These are phyloP conservation scores for Brassica balearica DNA, from an alignment of 441 rosid species.

Conservation along the genomic window DNA sequence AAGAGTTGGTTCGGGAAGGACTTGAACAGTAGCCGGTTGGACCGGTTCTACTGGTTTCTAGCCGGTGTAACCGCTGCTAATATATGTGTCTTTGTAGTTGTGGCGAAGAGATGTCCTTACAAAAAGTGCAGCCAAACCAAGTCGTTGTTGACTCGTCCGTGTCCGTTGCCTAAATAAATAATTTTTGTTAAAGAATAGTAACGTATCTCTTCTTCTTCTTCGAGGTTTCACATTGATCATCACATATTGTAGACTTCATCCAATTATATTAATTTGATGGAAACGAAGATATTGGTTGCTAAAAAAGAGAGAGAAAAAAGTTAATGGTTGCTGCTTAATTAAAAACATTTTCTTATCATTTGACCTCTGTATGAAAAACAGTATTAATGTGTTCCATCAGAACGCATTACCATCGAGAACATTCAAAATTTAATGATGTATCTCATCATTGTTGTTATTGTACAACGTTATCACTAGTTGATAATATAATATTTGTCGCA, in stretches of 20 bases:
- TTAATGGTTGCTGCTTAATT: background rate
- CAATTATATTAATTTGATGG: background rate
- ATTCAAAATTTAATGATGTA: too few relatives aligned
- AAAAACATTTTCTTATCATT: background rate
- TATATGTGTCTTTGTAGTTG: slow-evolving; percentile 54
- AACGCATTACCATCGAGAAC: background rate
- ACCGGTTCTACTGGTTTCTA: slow-evolving; percentile 75
- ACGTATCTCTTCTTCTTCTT: too few relatives aligned
- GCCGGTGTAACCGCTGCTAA: slow-evolving; percentile 60
- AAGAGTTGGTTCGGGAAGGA: slow-evolving; percentile 85
- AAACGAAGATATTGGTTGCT: background rate
- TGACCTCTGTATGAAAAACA: background rate
- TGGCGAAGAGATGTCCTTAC: slow-evolving; percentile 76
- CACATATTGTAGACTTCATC: background rate
- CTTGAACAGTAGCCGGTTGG: slow-evolving; percentile 76
- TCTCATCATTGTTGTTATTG: background rate
- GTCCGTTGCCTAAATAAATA: slow-evolving; percentile 4
- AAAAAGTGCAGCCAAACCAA: slow-evolving; percentile 62
- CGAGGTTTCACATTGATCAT: background rate
- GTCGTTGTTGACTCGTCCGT: slow-evolving; percentile 48
- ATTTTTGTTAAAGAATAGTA: background rate
- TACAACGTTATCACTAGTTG: background rate
- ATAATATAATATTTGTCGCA: background rate
- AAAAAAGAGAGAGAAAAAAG: background rate
- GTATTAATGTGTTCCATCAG: background rate